Evolutionary conservation across 495 filamentous ascomycete species (phyloP), one percentile per base, ranked within the genome.

Genomic region (Pseudotulostoma volvatum): DNA sequence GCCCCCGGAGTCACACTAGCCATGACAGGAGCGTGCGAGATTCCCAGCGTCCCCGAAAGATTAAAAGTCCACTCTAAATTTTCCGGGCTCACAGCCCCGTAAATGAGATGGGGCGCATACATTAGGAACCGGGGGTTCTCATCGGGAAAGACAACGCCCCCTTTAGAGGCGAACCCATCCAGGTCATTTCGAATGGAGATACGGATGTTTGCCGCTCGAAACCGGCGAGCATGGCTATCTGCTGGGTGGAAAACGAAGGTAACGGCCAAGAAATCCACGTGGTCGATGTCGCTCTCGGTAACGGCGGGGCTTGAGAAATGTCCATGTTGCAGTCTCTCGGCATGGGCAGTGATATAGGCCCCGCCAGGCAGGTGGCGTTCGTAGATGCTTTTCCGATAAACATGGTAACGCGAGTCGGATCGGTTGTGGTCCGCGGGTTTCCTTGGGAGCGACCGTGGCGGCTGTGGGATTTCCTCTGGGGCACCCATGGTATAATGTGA

Each of bases 51-150:
- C 2, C 64, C 66, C 5, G 60, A 56, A 5, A 70, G 50, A 36
- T 59, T 67, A 44, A 70, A 71, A 15, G 62, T 63, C 67, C 65
- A 70, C 38, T 68, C 57, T 44, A 72, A 48, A 8, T 57, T 68
- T 39, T 68, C 67, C 0, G 66, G 64, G 5, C 63, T 67, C 3
- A 70, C 60, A n/a, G 63, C 56, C 14, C 68, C 68, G 42, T 62
- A 70, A 37, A 70, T 60, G 14, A 70, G 47, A 40, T 70, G 66
- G 28, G 68, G 68, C 1, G 68, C 68, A 46, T 69, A 63, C 53
- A 62, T 66, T 13, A 72, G 50, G 33, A 72, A 68, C 16, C 52
- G 49, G 0, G 66, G 64, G 20, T 54, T 54, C 7, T 41, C 42
- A 9, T 46, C 35, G 3, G 43, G 45, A 33, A 44, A 33, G 3